A percentile compares a stretch with the other conserved stretches of the same genome.
Conservation (phyloP, 1,284 basidiomycete genomes). For the Ustilago xerochloae region DNA sequence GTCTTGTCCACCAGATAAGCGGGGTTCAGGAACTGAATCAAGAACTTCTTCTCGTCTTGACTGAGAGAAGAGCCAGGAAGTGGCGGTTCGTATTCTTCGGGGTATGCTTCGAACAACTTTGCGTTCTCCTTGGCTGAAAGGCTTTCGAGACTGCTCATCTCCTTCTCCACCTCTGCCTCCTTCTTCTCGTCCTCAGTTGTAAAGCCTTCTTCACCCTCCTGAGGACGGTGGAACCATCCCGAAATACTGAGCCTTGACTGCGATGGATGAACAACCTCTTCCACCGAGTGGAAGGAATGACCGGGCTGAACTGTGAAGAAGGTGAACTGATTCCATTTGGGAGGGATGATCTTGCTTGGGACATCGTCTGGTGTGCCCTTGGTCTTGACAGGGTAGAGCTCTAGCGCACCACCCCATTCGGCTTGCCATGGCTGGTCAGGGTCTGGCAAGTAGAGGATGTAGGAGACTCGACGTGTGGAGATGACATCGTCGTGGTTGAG, state of each 20-base stretch:
- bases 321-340: slow-evolving; percentile 92
- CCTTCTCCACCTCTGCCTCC: slow-evolving; percentile 58
- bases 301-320: slow-evolving; percentile 90
- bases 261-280: slow-evolving; percentile 77
- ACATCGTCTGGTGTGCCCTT: slow-evolving; percentile 58
- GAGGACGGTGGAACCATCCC: slow-evolving; percentile 90
- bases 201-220: slow-evolving; percentile 90
- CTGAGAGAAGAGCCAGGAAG: slow-evolving; percentile 62
- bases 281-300: slow-evolving; percentile 93
- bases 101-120: slow-evolving; percentile 74
- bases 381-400: slow-evolving; percentile 80
- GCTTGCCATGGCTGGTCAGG: slow-evolving; percentile 78
- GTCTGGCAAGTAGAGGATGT: slow-evolving; percentile 96
- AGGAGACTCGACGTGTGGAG: slow-evolving; percentile 91
- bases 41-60: slow-evolving; percentile 59
- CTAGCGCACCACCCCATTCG: slow-evolving; percentile 91
- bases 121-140: slow-evolving; percentile 76
- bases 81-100: slow-evolving; percentile 44
- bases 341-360: slow-evolving; percentile 61
- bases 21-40: slow-evolving; percentile 81
- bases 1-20: slow-evolving; percentile 86
- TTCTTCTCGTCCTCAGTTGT: slow-evolving; percentile 73
- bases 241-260: slow-evolving; percentile 79
- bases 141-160: slow-evolving; percentile 60
- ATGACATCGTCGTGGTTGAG: slow-evolving; percentile 85